Evolutionary conservation across 139 green algal genomes (phyloP).

Genomic region (Pleodorina starrii): DNA sequence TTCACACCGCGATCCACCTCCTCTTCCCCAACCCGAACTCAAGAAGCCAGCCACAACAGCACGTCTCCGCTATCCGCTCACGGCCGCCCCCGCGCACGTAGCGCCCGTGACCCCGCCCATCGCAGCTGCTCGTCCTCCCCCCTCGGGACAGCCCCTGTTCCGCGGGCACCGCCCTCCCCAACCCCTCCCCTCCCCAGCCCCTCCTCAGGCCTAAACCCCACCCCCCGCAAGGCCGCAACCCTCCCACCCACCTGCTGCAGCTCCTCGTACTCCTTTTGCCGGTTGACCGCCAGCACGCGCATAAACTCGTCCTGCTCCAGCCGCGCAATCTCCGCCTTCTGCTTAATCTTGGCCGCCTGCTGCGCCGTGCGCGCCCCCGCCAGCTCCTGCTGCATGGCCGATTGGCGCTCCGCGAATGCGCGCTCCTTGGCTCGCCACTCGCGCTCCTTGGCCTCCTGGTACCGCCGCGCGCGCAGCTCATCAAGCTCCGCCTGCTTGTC

Average conservation of each 20-base stretch:
- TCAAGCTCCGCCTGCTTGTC: slow-evolving; percentile 90
- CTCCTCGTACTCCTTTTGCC: slow-evolving; percentile 74
- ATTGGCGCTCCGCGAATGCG: slow-evolving; percentile 65
- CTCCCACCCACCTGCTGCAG: slow-evolving; percentile 67
- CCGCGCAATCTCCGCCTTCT: slow-evolving; percentile 79
- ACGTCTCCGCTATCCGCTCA: no score
- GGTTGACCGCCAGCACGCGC: slow-evolving; percentile 80
- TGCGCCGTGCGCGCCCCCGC: slow-evolving; percentile 78
- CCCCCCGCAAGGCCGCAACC: no score
- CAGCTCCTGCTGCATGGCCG: slow-evolving; percentile 78
- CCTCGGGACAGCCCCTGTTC: no score
- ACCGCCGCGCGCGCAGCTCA: slow-evolving; percentile 85
- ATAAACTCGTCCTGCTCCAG: slow-evolving; percentile 86
- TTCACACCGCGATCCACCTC: no score
- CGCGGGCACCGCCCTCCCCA: no score
- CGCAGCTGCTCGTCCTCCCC: no score
- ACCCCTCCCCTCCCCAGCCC: no score
- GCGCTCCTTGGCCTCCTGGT: slow-evolving; percentile 81
- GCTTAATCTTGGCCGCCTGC: slow-evolving; percentile 77
- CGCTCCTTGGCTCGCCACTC: slow-evolving; percentile 86
- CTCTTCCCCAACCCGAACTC: no score
- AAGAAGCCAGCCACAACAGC: no score
- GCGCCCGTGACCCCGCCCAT: no score
- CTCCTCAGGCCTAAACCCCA: no score
- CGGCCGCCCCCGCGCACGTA: no score